Evolutionary conservation across 78 protist genomes (phyloP), one percentile per base, ranked within the genome.

Genomic region (Cyanophora paradoxa): DNA sequence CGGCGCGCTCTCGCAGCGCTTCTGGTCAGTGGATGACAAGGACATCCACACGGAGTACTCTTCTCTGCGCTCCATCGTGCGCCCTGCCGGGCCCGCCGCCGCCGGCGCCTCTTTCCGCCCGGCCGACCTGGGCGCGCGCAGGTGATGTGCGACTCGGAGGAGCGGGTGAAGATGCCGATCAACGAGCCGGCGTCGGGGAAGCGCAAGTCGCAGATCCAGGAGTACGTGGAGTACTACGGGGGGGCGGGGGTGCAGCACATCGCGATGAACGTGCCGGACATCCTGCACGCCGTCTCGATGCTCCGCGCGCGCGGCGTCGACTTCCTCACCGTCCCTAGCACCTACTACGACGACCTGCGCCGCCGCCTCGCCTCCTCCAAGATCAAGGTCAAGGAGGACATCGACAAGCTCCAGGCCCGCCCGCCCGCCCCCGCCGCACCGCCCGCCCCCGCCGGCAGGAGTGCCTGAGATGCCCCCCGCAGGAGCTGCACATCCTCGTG

Each of bases 221-320:
- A 87, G 79, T 92, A 81, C 78, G 90, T 89, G 48, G 96, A 92
- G 22, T 87, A 81, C 85, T 83, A 89, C 44, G 88, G 82, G 30
- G 96, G 96, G 64, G 85, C 93, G 1, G 96, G 96, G 31, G 94
- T 89, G n/a, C 96, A 92, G 79, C 96, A 92, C 90, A 76, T 92
- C 26, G 96, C 96, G 19, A 67, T 86, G 48, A 30, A 40, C 34
- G 81, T 87, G 13, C 24, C 33, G n/a, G 91, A 92, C 62, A 76
- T 92, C 69, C 58, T 89, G 34, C 57, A 50, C 6, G 13, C 92
- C 22, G 77, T 87, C 40, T 0, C n/a, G 13, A 44, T 16, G n/a
- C 52, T 44, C 52, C 52, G 52, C n/a, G 52, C 50, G 30, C 87
- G 96, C 46, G 96, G 96, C 39, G 77, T 84, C 26, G 79, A 88